phyloP scores from a whole-genome alignment of 495 filamentous ascomycete genomes.

The Penicillium lagena region DNA sequence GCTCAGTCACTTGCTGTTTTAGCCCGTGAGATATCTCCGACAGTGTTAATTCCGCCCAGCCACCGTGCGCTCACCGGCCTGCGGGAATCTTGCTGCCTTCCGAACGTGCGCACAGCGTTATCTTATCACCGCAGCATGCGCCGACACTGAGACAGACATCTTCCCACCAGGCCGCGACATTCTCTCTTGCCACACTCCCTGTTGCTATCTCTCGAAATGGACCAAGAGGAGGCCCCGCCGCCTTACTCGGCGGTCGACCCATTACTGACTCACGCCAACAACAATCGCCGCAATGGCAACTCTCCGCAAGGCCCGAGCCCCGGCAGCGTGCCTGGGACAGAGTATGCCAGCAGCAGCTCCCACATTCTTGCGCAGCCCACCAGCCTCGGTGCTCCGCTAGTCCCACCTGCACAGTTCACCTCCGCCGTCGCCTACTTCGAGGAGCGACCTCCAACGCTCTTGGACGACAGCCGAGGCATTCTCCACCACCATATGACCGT shows the following conservation, averaged over 20 bases:
- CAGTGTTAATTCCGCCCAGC: not conserved
- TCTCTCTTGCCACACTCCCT: not conserved
- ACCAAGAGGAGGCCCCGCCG: conserved; percentile 37
- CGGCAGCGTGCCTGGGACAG: conserved; percentile 10
- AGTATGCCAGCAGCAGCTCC: conserved; percentile 15
- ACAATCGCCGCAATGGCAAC: conserved; percentile 5
- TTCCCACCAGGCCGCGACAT: conserved; percentile 1
- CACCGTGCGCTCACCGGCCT: conserved; percentile 1
- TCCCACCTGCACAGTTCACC: conserved; percentile 27
- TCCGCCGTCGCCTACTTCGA: conserved; percentile 43
- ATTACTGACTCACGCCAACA: conserved; percentile 19
- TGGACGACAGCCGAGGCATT: conserved; percentile 18
- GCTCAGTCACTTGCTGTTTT: no score
- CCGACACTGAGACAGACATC: not conserved
- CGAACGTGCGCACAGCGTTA: conserved; percentile 3
- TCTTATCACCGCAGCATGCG: conserved; percentile 15
- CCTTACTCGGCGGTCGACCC: conserved; percentile 42
- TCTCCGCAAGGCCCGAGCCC: conserved; percentile 9
- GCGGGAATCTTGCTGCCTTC: conserved; percentile 20
- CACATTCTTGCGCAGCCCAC: conserved; percentile 2
- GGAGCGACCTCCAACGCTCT: conserved; percentile 23
- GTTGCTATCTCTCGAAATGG: conserved; percentile 18
- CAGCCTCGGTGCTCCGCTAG: not conserved
- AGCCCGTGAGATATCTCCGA: no score
- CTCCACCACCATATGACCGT: conserved; percentile 39